Evolutionary conservation across 169 alveolate species (phyloP), one percentile per base, ranked within the genome.

Genomic region (Eimeria sp.): DNA sequence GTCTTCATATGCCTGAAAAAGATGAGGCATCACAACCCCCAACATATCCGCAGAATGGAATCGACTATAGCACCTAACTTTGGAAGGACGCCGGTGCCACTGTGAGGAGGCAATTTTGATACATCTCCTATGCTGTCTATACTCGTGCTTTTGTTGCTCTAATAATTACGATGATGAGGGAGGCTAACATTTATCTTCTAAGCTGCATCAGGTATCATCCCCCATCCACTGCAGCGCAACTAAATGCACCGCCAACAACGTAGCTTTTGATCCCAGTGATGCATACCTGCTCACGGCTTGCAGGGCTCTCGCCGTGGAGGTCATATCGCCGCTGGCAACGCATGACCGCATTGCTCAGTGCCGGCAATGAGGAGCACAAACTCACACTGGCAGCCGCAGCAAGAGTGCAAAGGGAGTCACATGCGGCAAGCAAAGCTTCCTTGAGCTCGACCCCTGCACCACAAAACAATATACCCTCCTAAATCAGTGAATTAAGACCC

Each of bases 241-340:
- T 65, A 65, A 7, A 3, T 65, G 25, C 76, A 65, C 18, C 18
- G 11, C 70, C 13, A 18, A 7, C 13, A 25, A 61, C 70, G 40
- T 34, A 14, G 70, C n/a, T 61, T 18, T 40, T 65, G 34, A 0
- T 20, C 20, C 40, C 6, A 20, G 75, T 22, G 58, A 27, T 51
- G 63, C 90, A 30, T 5, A 82, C 90, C 47, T 49, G 67, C 54
- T 82, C 90, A 30, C 72, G 75, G 75, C 75, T 47, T 51, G 27
- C 93, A 18, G 80, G 93, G 67, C 65, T 58, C 47, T 86, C 93
- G 76, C 93, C 45, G 7, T 86, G 93, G 82, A 10, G 82, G 25
- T 63, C 61, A 45, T 86, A 86, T 13, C 82, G 57, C 51, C 93
- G 82, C 43, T 61, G 40, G 61, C 54, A 49, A 65, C 82, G 63